Base-by-base conservation (phyloP, 306 rosid genomes). In the Dalbergia oliveri region DNA sequence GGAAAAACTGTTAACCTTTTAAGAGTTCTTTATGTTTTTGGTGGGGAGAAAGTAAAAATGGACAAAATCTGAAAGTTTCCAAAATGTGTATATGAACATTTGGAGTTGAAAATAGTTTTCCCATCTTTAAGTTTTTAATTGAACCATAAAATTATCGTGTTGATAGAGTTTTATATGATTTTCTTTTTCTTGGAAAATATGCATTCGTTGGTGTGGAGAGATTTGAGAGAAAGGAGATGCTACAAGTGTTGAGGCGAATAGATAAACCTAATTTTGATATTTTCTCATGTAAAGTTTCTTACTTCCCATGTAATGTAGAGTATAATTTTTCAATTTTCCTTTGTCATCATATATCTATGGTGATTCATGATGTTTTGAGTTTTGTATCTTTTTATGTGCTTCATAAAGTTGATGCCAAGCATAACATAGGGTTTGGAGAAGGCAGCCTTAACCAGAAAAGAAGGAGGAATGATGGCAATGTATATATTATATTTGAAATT, bases 171-270 rank as follows among this genome's bases (percentile, higher is more conserved):
- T 66, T 26, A 26, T 26, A 26, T 26, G 66, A 41, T 33, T 37
- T 60, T 66, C 41, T n/a, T 21, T 16, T 19, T 41, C 19, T 73
- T 58, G 19, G 67, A 57, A 73, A 58, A 73, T 57, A 37, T 56
- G 39, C 11, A 6, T 11, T 21, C 58, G 11, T 39, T 72, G 49
- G 53, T 37, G 1, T 72, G 16, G 10, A 15, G 39, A 49, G 18
- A 47, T 43, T 7, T 43, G 11, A 7, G 49, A 43, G 11, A 43
- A 43, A 43, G 33, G 14, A 51, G 13, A 33, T 26, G 31, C 31
- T 26, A 26, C 31, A 26, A 26, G 31, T 26, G 31, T 1, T 26
- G 31, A 26, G 31, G 31, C 31, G 31, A 26, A 26, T 21, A 19
- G 47, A 71, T 16, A 5, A 23, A 23, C 39, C 31, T 13, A 11